Conservation (phyloP, 2,329 filamentous ascomycete species). For the Tolypocladium album region DNA sequence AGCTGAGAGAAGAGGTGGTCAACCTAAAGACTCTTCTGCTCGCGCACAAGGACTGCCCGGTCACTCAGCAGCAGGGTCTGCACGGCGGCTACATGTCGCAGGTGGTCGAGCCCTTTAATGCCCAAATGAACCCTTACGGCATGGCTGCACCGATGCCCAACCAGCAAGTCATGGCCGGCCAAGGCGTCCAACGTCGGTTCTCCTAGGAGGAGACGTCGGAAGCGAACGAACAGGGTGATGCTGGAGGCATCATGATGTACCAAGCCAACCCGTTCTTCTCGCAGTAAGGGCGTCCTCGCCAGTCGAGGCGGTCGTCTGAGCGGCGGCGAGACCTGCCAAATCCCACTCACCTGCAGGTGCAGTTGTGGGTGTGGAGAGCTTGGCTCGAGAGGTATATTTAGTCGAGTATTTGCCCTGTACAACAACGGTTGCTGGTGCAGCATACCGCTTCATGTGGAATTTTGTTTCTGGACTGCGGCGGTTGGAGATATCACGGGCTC, state of each 20-base stretch:
- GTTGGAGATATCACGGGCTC: not conserved
- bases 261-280: conserved; percentile 11
- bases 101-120: conserved; percentile 41
- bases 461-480: not conserved
- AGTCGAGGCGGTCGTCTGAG: not conserved
- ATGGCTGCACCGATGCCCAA: conserved; percentile 42
- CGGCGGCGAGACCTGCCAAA: not conserved
- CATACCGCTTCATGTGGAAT: not conserved
- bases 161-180: conserved; percentile 45
- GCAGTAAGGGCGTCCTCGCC: not conserved
- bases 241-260: not conserved
- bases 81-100: conserved; percentile 46
- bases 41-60: conserved; percentile 92
- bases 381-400: not conserved
- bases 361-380: not conserved
- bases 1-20: conserved; percentile 84
- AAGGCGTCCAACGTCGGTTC: conserved; percentile 44
- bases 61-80: conserved; percentile 72
- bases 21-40: conserved; percentile 87
- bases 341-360: not conserved
- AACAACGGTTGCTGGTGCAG: not conserved
- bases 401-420: not conserved
- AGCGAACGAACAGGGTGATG: not conserved
- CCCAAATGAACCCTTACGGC: conserved; percentile 48
- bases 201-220: conserved; percentile 31